phyloP scores from a whole-genome alignment of 129 eudicot genomes.

The Solidago caesia region DNA sequence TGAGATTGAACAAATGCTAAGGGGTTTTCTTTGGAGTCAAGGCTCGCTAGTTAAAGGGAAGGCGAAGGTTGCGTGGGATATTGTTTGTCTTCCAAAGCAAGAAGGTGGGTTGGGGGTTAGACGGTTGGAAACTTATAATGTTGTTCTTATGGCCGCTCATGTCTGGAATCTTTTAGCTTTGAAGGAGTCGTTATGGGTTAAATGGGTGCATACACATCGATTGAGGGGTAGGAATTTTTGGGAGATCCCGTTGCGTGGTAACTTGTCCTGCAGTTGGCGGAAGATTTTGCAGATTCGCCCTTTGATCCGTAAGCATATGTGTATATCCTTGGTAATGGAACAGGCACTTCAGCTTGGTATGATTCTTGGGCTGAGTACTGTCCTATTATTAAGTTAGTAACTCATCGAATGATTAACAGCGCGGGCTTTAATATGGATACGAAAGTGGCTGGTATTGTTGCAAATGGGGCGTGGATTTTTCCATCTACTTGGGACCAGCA shows the following conservation, averaged over 20 bases:
- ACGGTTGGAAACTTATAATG: not conserved
- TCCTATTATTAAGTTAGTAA: no score
- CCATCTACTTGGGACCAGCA: no score
- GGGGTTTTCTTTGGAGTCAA: not conserved
- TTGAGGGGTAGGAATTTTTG: not conserved
- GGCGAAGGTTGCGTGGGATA: not conserved
- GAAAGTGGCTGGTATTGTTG: no score
- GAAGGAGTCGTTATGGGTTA: not conserved
- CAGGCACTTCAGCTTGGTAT: no score
- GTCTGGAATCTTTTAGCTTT: not conserved
- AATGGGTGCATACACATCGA: not conserved
- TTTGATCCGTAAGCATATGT: no score
- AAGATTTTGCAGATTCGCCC: not conserved
- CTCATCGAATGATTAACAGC: no score
- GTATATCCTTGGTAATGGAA: no score
- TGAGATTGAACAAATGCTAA: not conserved
- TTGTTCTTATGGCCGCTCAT: not conserved
- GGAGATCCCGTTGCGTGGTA: not conserved
- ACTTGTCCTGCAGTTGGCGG: not conserved
- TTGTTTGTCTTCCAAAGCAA: not conserved
- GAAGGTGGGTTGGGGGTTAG: not conserved
- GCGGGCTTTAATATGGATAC: no score
- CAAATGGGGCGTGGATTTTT: no score
- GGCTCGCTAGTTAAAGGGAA: not conserved
- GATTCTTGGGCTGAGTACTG: no score